Evolutionary conservation across 805 yeast genomes (phyloP).

Genomic region (Clavispora vitiphila): DNA sequence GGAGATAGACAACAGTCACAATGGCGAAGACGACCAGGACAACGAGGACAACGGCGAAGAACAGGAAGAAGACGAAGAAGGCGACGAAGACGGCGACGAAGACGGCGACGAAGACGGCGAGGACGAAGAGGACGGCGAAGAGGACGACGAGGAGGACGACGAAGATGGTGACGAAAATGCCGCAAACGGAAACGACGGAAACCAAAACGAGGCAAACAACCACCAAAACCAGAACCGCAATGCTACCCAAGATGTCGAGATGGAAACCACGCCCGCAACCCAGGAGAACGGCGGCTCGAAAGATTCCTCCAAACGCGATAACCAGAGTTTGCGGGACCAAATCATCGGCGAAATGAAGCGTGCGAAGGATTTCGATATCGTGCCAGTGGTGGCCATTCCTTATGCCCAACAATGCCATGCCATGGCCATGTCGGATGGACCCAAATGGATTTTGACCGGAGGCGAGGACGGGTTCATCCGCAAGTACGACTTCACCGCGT

Average conservation of each 20-base stretch:
- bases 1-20: conserved; percentile 8
- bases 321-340: conserved; percentile 13
- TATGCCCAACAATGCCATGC: conserved; percentile 76
- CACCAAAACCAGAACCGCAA: too few relatives aligned
- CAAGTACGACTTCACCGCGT: conserved; percentile 78
- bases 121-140: conserved; percentile 13
- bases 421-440: conserved; percentile 70
- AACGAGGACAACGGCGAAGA: conserved; percentile 15
- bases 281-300: too few relatives aligned
- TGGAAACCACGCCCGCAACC: conserved; percentile 12
- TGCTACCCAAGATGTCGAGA: conserved; percentile 22
- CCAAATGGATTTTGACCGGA: conserved; percentile 86
- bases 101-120: conserved; percentile 7
- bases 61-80: conserved; percentile 20
- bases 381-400: conserved; percentile 85
- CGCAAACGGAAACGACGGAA: conserved; percentile 17
- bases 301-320: neutral
- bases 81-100: conserved; percentile 18
- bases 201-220: conserved; percentile 19
- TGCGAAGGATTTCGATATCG: conserved; percentile 60
- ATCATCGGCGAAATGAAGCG: conserved; percentile 41
- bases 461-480: conserved; percentile 94
- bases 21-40: neutral
- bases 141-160: conserved; percentile 7
- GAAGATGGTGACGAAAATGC: conserved; percentile 8